phyloP scores from a whole-genome alignment of 768 basidiomycete species.

The Phaeotremella fagi region DNA sequence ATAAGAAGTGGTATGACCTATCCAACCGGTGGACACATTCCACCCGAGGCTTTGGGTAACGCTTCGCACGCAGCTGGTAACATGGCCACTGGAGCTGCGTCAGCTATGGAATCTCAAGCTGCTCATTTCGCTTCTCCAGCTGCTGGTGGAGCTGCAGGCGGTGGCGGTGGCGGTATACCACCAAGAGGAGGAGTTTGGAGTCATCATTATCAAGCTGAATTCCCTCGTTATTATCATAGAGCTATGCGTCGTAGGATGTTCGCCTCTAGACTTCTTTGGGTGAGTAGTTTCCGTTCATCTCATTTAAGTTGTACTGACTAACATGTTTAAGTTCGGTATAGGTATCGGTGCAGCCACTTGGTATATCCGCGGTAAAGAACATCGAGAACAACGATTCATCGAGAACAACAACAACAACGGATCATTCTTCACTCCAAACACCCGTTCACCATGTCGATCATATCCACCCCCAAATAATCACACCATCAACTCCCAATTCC shows the following conservation, averaged over 20 bases:
- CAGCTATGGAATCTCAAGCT: background rate
- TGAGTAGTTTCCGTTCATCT: no score
- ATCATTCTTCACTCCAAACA: background rate
- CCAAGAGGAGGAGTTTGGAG: background rate
- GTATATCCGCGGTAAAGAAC: slow-evolving; percentile 15
- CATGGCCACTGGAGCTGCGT: background rate
- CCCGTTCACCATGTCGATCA: background rate
- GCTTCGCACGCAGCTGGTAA: background rate
- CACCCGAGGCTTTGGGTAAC: background rate
- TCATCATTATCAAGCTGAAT: slow-evolving; percentile 8
- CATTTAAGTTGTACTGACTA: no score
- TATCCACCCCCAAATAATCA: background rate
- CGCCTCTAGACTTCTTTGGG: no score
- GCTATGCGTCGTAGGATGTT: no score
- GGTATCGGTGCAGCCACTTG: slow-evolving; percentile 19
- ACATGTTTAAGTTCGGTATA: slow-evolving; percentile 15
- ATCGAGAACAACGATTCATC: background rate
- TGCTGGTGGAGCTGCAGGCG: background rate
- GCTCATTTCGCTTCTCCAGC: background rate
- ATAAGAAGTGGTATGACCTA: slow-evolving; percentile 10
- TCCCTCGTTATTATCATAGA: slow-evolving; percentile 6
- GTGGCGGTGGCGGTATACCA: background rate
- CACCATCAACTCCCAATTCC: no score
- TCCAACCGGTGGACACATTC: background rate
- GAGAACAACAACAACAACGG: background rate